Conservation (phyloP, 177 flowering plant genomes). For the Telopea speciosissima region DNA sequence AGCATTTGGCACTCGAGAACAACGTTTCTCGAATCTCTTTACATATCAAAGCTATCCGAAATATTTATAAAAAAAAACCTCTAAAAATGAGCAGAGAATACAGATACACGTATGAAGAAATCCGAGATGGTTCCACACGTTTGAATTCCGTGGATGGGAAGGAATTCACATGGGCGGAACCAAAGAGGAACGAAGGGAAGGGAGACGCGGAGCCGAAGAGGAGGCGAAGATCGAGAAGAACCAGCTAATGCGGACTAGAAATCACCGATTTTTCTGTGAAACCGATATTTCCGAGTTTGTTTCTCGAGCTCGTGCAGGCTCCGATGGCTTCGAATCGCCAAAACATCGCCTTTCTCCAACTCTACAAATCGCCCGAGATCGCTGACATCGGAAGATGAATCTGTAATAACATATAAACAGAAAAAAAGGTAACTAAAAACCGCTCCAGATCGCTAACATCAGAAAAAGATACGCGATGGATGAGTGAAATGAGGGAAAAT, state of each 20-base stretch:
- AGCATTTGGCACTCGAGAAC: not conserved
- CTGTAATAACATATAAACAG: not conserved
- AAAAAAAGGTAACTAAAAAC: too few species aligned
- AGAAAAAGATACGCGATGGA: not conserved
- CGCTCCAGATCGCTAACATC: slow-evolving; percentile 9
- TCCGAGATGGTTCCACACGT: not conserved
- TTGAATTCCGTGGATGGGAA: not conserved
- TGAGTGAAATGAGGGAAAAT: not conserved
- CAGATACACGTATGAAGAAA: not conserved
- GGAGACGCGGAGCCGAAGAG: not conserved
- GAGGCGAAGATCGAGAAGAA: not conserved
- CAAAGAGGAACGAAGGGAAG: not conserved
- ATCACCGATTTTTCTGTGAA: slow-evolving; percentile 26
- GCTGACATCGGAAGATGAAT: slow-evolving; percentile 6
- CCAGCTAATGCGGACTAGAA: slow-evolving; percentile 7
- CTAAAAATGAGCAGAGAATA: too few species aligned
- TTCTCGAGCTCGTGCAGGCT: slow-evolving; percentile 21
- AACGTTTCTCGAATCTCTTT: too few species aligned
- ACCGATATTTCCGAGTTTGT: slow-evolving; percentile 6
- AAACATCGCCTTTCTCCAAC: slow-evolving; percentile 13
- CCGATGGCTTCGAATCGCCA: slow-evolving; percentile 22
- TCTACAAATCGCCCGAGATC: slow-evolving; percentile 12
- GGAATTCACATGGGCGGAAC: slow-evolving; percentile 8
- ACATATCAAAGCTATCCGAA: too few species aligned
- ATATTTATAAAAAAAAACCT: too few species aligned